Base-by-base conservation (phyloP, 768 basidiomycete species). In the Holtermanniella nyarrowii region DNA sequence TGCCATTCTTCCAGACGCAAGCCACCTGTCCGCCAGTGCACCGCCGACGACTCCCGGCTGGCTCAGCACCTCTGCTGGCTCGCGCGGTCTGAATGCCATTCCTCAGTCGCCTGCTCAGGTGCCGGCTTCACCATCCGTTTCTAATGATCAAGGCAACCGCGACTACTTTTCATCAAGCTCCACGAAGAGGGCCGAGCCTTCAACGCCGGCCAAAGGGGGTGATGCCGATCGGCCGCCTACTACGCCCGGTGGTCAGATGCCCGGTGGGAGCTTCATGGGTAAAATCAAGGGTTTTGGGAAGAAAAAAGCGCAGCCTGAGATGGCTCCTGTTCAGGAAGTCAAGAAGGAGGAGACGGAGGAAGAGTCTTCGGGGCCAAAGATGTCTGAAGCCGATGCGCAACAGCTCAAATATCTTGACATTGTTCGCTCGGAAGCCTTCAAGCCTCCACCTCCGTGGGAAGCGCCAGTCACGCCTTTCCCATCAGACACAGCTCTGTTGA, bases 401-500 rank as follows among this genome's bases (percentile, higher is more conserved):
- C 75, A 74, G 40, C 58, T 71, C 13, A 53, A 48, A 1, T 61
- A 73, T 26, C 66, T 75, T 40, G 68, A 71, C 44, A 58, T 62
- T 11, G 65, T 76, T 44, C 66, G 74, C 39, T 56, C 72, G 0
- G 69, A 67, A 5, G 62, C 74, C 4, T 68, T 76, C 57, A 59
- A 65, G 10, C 87, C 88, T 3, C 86, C 91, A 1, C 60, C 80
- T 0, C 78, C 81, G 2, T 70, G 70, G 41, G 93, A 97, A 42
- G 82, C 80, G 0, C 93, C 93, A 0, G 75, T 77, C 0, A 70
- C 86, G 22, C 54, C 72, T 10, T 76, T 85, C 31, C 80, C 83
- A 1, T 68, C 77, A 0, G 74, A 79, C 48, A 82, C 84, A 41
- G 75, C 78, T 0, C 67, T 97, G 25, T 73, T 85, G 54, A 84